A percentile compares a stretch with the other conserved stretches of the same genome.
Evolutionary conservation across 1,139 yeast genomes (phyloP).

Genomic region (Yamadazyma dushanensis): DNA sequence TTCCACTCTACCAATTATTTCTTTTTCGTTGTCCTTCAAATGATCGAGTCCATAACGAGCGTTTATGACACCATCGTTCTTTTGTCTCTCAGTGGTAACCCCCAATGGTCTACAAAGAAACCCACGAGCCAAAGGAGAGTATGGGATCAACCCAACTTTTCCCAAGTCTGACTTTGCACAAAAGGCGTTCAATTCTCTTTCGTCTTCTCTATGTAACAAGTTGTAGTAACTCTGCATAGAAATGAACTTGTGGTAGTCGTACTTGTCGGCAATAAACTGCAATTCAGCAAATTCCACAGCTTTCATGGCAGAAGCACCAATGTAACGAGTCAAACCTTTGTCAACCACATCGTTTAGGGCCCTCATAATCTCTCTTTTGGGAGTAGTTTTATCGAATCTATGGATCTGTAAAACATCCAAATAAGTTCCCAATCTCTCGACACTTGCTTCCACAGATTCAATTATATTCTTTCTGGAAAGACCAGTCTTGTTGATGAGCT

Average conservation of each 20-base stretch:
- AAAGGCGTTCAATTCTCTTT: conserved; percentile 57
- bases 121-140: too few species aligned
- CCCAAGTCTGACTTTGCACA: conserved; percentile 26
- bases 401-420: conserved; percentile 54
- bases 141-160: conserved; percentile 53
- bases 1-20: too few species aligned
- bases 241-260: conserved; percentile 58
- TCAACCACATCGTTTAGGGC: conserved; percentile 54
- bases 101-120: too few species aligned
- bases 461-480: conserved; percentile 54
- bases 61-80: too few species aligned
- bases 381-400: conserved; percentile 43
- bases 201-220: conserved; percentile 58
- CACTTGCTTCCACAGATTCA: conserved; percentile 50
- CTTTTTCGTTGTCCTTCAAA: too few species aligned
- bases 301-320: conserved; percentile 62
- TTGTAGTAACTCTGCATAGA: conserved; percentile 61
- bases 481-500: conserved; percentile 19
- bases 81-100: too few species aligned
- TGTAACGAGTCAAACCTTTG: conserved; percentile 49
- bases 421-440: conserved; percentile 53
- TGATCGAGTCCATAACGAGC: too few species aligned
- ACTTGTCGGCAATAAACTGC: too few species aligned
- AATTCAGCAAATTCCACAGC: conserved; percentile 48
- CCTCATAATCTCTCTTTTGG: conserved; percentile 52